A percentile compares a stretch with the other conserved stretches of the same genome.
Conservation (phyloP, 2,329 filamentous ascomycete genomes). For the Talaromyces pinophilus region DNA sequence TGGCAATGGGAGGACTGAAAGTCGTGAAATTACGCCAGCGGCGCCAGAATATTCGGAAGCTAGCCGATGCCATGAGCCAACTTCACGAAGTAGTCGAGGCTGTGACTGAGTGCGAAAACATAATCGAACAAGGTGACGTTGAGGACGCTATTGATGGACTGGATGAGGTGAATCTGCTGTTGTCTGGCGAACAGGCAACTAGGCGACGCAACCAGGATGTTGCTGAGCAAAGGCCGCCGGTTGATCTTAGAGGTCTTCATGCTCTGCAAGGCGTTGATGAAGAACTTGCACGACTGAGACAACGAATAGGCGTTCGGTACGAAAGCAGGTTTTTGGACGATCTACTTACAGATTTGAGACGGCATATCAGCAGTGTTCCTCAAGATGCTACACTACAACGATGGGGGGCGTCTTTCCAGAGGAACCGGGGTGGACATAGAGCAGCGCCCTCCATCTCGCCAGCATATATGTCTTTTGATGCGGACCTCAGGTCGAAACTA, state of each 20-base stretch:
- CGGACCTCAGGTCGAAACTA: slow-evolving; percentile 69
- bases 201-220: slow-evolving; percentile 32
- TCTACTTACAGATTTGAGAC: slow-evolving; percentile 74
- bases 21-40: slow-evolving; percentile 80
- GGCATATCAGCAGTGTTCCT: slow-evolving; percentile 75
- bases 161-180: slow-evolving; percentile 74
- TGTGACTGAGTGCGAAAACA: slow-evolving; percentile 72
- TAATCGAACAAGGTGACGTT: slow-evolving; percentile 81
- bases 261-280: slow-evolving; percentile 78
- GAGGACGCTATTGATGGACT: slow-evolving; percentile 78
- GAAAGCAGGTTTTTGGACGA: slow-evolving; percentile 77
- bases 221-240: slow-evolving; percentile 43
- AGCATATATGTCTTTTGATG: slow-evolving; percentile 73
- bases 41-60: slow-evolving; percentile 78
- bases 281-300: slow-evolving; percentile 73
- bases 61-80: slow-evolving; percentile 81
- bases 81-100: slow-evolving; percentile 75
- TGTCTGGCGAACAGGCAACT: slow-evolving; percentile 67
- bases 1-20: slow-evolving; percentile 80
- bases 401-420: slow-evolving; percentile 77
- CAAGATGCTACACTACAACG: slow-evolving; percentile 73
- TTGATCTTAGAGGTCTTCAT: slow-evolving; percentile 74
- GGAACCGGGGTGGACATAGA: slow-evolving; percentile 67
- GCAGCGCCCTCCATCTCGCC: slow-evolving; percentile 71
- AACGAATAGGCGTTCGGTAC: slow-evolving; percentile 82